Base-by-base conservation (phyloP, 2,329 filamentous ascomycete species). In the Neonectria ditissima region DNA sequence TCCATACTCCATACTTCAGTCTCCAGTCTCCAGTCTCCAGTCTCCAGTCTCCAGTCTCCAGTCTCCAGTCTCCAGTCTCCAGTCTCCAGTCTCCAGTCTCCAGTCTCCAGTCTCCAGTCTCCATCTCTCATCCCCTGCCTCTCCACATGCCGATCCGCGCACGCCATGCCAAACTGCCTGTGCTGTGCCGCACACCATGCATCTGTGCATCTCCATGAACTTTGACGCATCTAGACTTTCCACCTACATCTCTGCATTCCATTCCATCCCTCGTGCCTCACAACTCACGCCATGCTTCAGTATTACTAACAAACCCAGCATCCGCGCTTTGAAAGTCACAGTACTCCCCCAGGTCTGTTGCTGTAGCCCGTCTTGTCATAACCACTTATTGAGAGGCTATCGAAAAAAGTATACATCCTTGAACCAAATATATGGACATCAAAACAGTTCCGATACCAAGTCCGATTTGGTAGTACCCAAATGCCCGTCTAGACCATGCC, bases 401-500 rank as follows among this genome's bases (percentile, higher is more conserved):
- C 30, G 55, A 53, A 41, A 54, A 26, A 52, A 41, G 20, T 45
- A 32, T 55, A 39, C 62, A 60, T 44, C 18, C 16, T 22, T 55
- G 39, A 48, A 55, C 50, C 16, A 34, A n/a, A 55, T 22, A 11
- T 52, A 11, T 37, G 34, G 34, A 45, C 24, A 34, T 24, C 28
- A 55, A 56, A 58, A 11, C 37, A 41, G 14, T 60, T 48, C 57
- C 47, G 64, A 53, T 57, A 56, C 43, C 45, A 45, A 61, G 58
- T 34, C 56, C 32, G 47, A n/a, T 39, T 32, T 57, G 44, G 43
- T 50, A 28, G 48, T 53, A 32, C 53, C 54, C 48, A 50, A 55
- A 56, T 55, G 43, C 30, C 58, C 43, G 37, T 69, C 66, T 69
- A 69, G 43, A 41, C 43, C 54, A 62, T 67, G 54, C 48, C 53